Evolutionary conservation across 306 rosid species (phyloP).

Genomic region (Cicer bijugum): DNA sequence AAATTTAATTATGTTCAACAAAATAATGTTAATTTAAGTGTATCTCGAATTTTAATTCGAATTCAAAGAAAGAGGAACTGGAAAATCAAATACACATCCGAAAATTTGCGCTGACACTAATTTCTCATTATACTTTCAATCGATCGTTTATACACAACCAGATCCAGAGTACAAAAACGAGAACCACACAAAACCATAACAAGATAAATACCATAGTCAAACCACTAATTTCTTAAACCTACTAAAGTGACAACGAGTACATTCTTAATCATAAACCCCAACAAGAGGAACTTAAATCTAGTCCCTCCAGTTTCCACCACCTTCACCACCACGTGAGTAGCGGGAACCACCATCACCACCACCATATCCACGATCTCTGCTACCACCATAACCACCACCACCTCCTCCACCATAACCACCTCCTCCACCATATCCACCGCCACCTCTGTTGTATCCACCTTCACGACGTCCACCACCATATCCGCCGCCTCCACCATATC

Average conservation of each 20-base stretch:
- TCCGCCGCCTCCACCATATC: background rate
- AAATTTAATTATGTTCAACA: too few species aligned
- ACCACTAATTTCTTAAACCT: background rate
- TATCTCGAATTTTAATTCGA: too few species aligned
- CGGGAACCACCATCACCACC: constrained; percentile 49
- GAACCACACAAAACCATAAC: background rate
- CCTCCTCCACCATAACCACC: background rate
- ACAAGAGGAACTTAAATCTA: too few species aligned
- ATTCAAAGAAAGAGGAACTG: too few species aligned
- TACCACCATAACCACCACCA: constrained; percentile 11
- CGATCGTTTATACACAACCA: constrained; percentile 38
- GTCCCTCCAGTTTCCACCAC: constrained; percentile 60
- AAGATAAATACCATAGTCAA: background rate
- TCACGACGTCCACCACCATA: constrained; percentile 38
- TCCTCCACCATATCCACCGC: background rate
- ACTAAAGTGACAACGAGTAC: too few species aligned
- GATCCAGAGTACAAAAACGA: constrained; percentile 25
- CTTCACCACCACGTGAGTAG: constrained; percentile 50
- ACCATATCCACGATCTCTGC: constrained; percentile 30
- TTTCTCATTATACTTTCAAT: constrained; percentile 5
- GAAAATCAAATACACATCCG: too few species aligned
- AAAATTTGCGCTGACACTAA: background rate
- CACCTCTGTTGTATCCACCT: constrained; percentile 38
- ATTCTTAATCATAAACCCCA: too few species aligned
- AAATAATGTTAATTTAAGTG: too few species aligned